Conservation (phyloP, 345 rosid species). For the Arabidopsis arenosa region DNA sequence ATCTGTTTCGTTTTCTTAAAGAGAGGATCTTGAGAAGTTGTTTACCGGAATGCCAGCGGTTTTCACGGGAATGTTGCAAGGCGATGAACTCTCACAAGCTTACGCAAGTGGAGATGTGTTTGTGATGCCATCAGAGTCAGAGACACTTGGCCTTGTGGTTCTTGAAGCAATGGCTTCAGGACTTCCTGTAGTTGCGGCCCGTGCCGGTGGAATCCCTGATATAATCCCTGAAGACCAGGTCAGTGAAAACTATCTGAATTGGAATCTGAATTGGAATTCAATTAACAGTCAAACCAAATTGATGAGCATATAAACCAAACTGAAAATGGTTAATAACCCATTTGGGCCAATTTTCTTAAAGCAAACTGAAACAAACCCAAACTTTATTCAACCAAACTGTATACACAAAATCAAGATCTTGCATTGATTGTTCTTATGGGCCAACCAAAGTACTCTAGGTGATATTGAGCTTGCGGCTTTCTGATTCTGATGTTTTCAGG, state of each 20-base stretch:
- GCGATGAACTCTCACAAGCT: slow-evolving; percentile 95
- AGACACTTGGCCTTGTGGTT: slow-evolving; percentile 95
- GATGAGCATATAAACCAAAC: background rate
- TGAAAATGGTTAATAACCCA: background rate
- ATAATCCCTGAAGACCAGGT: slow-evolving; percentile 89
- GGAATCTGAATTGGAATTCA: background rate
- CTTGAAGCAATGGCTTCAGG: slow-evolving; percentile 99
- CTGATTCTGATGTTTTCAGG: slow-evolving; percentile 39
- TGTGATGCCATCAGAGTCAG: slow-evolving; percentile 96
- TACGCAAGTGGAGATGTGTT: slow-evolving; percentile 98
- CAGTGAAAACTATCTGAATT: slow-evolving; percentile 45
- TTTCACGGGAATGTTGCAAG: slow-evolving; percentile 88
- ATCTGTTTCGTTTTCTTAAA: slow-evolving; percentile 39
- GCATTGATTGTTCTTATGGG: slow-evolving; percentile 13
- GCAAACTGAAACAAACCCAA: background rate
- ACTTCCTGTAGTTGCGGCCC: slow-evolving; percentile 85
- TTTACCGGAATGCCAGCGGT: slow-evolving; percentile 87
- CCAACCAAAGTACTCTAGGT: background rate
- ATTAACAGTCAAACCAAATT: background rate
- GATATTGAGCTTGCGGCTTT: slow-evolving; percentile 15
- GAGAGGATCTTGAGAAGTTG: slow-evolving; percentile 87
- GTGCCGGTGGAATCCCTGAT: slow-evolving; percentile 96
- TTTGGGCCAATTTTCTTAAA: background rate
- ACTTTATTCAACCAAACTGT: background rate
- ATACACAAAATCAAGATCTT: background rate